Conservation (phyloP, 305 asterid genomes). For the Coffea humblotiana region DNA sequence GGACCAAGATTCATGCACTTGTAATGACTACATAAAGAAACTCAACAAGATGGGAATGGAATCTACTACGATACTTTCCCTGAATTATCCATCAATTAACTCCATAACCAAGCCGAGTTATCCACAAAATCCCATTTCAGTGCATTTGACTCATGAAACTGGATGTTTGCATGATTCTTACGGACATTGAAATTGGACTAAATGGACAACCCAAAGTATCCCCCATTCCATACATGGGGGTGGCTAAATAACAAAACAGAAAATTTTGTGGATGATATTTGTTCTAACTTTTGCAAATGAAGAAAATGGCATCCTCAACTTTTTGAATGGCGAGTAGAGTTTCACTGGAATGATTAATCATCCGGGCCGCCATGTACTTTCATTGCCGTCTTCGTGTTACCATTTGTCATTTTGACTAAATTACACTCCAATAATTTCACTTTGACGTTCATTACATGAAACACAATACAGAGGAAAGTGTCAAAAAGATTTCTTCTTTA, state of each 20-base stretch:
- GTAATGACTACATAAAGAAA: too few species aligned
- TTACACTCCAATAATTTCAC: too few species aligned
- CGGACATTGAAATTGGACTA: not conserved
- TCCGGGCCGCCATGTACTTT: not conserved
- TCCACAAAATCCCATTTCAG: too few species aligned
- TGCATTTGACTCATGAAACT: too few species aligned
- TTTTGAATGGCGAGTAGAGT: not conserved
- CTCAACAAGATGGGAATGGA: too few species aligned
- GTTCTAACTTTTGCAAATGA: not conserved
- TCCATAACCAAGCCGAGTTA: too few species aligned
- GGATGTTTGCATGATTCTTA: too few species aligned
- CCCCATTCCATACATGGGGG: not conserved
- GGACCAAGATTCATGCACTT: too few species aligned
- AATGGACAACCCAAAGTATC: not conserved
- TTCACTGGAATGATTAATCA: not conserved
- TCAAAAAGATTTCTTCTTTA: too few species aligned
- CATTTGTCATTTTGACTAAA: not conserved
- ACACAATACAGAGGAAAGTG: not conserved
- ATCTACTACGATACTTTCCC: too few species aligned
- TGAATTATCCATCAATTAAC: too few species aligned
- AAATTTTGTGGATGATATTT: not conserved
- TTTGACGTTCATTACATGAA: not conserved
- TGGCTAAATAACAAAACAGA: not conserved
- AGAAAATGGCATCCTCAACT: not conserved
- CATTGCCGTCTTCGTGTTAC: not conserved